phyloP scores from a whole-genome alignment of 768 basidiomycete genomes.

The Pleurotus tuoliensis region DNA sequence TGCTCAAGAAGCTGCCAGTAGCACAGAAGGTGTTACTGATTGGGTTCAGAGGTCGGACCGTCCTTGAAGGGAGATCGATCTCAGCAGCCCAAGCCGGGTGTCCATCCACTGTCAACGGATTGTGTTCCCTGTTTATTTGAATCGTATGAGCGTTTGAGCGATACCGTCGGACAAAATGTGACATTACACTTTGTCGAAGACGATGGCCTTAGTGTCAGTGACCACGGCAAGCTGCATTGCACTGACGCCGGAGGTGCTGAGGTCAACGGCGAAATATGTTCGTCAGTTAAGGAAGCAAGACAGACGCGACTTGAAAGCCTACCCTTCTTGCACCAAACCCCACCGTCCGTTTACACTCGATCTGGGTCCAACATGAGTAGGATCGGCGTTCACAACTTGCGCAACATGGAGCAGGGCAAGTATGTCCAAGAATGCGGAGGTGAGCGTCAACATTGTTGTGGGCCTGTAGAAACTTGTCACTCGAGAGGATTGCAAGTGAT shows the following conservation, averaged over 20 bases:
- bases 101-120: constrained; percentile 35
- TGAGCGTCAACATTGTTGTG: too few species aligned
- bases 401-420: too few species aligned
- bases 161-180: background rate
- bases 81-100: constrained; percentile 44
- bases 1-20: constrained; percentile 35
- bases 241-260: constrained; percentile 20
- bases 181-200: constrained; percentile 10
- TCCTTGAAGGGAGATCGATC: constrained; percentile 36
- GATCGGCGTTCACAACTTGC: too few species aligned
- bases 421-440: too few species aligned
- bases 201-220: constrained; percentile 18
- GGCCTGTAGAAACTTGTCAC: too few species aligned
- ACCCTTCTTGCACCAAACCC: constrained; percentile 11
- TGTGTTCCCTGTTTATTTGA: constrained; percentile 18
- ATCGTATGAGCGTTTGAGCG: background rate
- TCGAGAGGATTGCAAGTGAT: too few species aligned
- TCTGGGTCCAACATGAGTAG: too few species aligned
- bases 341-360: constrained; percentile 4
- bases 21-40: constrained; percentile 40
- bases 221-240: constrained; percentile 19
- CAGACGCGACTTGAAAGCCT: background rate
- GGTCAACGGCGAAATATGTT: background rate
- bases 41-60: constrained; percentile 27
- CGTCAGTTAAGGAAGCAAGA: background rate